Evolutionary conservation across 1,284 basidiomycete species (phyloP), one percentile per base, ranked within the genome.

Genomic region (Gymnopus androsaceus): DNA sequence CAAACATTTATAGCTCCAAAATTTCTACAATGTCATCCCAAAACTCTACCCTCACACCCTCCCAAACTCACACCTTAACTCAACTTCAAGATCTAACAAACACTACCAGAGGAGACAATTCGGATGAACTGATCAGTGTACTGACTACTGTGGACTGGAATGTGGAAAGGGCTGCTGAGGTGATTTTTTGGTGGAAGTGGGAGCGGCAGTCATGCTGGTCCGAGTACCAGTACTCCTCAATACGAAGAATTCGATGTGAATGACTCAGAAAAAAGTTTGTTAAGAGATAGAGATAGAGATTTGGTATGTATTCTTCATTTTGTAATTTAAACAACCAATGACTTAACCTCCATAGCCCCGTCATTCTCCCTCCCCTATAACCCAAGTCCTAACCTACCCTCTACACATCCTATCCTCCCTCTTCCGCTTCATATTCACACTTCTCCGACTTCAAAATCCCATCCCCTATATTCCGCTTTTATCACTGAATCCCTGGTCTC

Each of bases 111-210:
- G 76, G 73, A 12, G 85, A 88, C 64, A 76, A 79, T 28, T n/a
- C n/a, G n/a, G 82, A 85, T 1, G 78, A 81, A 5, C 77, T 84
- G 3, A 74, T 81, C n/a, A 71, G 72, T 30, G 75, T 88, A 1
- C 73, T 90, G n/a, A 69, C 77, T 44, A 80, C 76, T 55, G 82
- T 84, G 2, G 78, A 78, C 34, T 90, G 88, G 87, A 82, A 89
- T 69, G 80, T 89, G 17, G 77, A 86, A 75, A 75, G 77, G 62
- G 85, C 87, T 19, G 81, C 81, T 19, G 82, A 87, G 61, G 64
- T 85, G 15, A 76, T 88, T 27, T 85, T n/a, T 87, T 60, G 83
- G 80, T 28, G 50, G 38, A 33, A 33, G 28, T n/a, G 30, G 50
- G 34, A 27, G 64, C 69, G 19, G 52, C 21, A 44, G 19, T 27